Evolutionary conservation across 164 flowering plant genomes (phyloP).

Genomic region (Liquidambar formosana): DNA sequence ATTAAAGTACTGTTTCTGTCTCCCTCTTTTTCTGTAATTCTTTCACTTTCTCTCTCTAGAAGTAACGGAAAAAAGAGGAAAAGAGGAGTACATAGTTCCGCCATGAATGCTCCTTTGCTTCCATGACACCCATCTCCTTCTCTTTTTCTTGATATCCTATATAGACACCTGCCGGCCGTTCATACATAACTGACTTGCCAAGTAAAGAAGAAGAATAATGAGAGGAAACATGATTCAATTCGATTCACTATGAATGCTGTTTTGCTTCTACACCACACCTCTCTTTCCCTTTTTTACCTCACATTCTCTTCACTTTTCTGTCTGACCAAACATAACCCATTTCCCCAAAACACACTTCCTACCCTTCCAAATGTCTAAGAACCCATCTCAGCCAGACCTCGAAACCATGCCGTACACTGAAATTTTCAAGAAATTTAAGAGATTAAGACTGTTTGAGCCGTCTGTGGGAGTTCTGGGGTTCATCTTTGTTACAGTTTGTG

Average conservation of each 20-base stretch:
- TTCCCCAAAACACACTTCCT: constrained; percentile 2
- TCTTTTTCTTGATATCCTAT: too few relatives aligned
- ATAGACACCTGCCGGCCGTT: background rate
- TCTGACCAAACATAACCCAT: background rate
- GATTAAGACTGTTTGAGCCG: constrained; percentile 52
- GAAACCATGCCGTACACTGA: constrained; percentile 29
- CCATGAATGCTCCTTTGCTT: constrained; percentile 55
- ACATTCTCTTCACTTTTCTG: background rate
- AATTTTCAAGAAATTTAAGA: constrained; percentile 51
- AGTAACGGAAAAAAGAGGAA: constrained; percentile 1
- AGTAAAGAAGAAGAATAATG: constrained; percentile 24
- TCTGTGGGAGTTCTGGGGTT: constrained; percentile 57
- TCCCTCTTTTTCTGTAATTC: background rate
- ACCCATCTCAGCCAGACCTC: constrained; percentile 23
- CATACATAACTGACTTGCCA: constrained; percentile 29
- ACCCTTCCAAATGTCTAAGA: constrained; percentile 27
- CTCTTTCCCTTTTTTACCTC: background rate
- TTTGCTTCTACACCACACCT: constrained; percentile 25
- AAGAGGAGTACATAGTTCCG: constrained; percentile 1
- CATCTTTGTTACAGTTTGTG: constrained; percentile 36
- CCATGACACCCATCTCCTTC: constrained; percentile 27
- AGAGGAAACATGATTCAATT: background rate
- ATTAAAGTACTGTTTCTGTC: background rate
- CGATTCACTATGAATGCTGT: constrained; percentile 17
- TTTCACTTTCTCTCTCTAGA: constrained; percentile 1